phyloP scores from a whole-genome alignment of 192 early-diverging fungal genomes.

The Entomortierella beljakovae region DNA sequence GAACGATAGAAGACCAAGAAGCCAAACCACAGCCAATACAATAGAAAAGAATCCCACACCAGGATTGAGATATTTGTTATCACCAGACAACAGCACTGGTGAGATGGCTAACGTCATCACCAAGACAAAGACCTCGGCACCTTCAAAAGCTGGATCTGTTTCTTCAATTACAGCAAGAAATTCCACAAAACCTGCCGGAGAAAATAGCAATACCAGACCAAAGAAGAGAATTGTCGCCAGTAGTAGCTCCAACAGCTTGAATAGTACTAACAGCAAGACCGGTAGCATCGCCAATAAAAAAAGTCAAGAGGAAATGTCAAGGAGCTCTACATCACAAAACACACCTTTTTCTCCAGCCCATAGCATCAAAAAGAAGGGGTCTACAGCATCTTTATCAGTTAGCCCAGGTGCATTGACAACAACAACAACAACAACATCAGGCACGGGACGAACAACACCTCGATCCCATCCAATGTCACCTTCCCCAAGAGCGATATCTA shows the following conservation, averaged over 20 bases:
- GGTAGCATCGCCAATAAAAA: neutral
- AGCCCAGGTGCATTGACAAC: neutral
- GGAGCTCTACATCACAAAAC: neutral
- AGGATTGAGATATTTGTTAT: slow-evolving; percentile 4
- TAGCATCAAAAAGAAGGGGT: neutral
- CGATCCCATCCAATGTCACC: slow-evolving; percentile 1
- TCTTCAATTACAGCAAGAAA: neutral
- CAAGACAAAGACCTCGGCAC: slow-evolving; percentile 1
- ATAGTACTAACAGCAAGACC: neutral
- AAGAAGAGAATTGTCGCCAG: neutral
- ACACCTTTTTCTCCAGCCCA: neutral
- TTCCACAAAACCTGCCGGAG: neutral
- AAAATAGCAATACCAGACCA: neutral
- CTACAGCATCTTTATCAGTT: neutral
- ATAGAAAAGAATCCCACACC: slow-evolving; percentile 8
- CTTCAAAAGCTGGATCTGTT: neutral
- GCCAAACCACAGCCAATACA: slow-evolving; percentile 1
- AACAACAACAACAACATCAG: neutral
- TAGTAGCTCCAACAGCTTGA: neutral
- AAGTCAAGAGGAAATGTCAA: neutral
- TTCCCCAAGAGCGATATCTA: neutral
- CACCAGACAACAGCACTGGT: neutral
- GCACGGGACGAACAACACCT: slow-evolving; percentile 9
- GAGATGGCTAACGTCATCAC: slow-evolving; percentile 4
- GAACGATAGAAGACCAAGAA: slow-evolving; percentile 6